Percentiles rank a stretch among this genome's conserved stretches.
phyloP scores from a whole-genome alignment of 2,329 filamentous ascomycete species.

The Colletotrichum destructivum region DNA sequence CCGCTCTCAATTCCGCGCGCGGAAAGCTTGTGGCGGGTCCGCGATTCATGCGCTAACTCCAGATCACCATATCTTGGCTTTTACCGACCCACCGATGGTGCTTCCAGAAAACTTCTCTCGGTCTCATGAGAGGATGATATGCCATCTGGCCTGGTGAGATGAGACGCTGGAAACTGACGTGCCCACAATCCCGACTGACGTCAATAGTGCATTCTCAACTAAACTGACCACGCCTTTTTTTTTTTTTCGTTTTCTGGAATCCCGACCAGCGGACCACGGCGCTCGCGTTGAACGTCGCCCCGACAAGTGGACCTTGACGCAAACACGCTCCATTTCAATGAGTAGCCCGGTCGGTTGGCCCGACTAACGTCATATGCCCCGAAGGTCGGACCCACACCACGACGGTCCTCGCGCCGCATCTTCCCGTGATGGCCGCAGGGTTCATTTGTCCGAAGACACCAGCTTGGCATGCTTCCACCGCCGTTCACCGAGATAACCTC shows the following conservation, averaged over 20 bases:
- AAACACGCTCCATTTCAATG: background rate
- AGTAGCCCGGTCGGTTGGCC: background rate
- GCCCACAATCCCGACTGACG: background rate
- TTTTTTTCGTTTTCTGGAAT: background rate
- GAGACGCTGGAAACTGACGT: background rate
- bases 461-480: background rate
- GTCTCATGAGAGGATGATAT: background rate
- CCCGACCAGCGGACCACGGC: background rate
- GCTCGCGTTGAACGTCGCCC: background rate
- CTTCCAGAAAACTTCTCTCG: conserved; percentile 24
- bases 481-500: conserved; percentile 22
- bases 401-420: conserved; percentile 13
- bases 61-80: conserved; percentile 32
- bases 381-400: conserved; percentile 1
- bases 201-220: background rate
- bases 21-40: conserved; percentile 17
- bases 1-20: conserved; percentile 25
- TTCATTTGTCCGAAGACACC: conserved; percentile 11
- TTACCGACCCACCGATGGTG: background rate
- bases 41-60: conserved; percentile 24
- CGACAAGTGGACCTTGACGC: background rate
- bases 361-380: conserved; percentile 15
- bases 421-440: conserved; percentile 9
- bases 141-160: background rate
- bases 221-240: too few relatives aligned